Percentiles rank a stretch among this genome's conserved stretches.
Evolutionary conservation across 163 green algal genomes (phyloP).

Genomic region (Scenedesmus sp.): DNA sequence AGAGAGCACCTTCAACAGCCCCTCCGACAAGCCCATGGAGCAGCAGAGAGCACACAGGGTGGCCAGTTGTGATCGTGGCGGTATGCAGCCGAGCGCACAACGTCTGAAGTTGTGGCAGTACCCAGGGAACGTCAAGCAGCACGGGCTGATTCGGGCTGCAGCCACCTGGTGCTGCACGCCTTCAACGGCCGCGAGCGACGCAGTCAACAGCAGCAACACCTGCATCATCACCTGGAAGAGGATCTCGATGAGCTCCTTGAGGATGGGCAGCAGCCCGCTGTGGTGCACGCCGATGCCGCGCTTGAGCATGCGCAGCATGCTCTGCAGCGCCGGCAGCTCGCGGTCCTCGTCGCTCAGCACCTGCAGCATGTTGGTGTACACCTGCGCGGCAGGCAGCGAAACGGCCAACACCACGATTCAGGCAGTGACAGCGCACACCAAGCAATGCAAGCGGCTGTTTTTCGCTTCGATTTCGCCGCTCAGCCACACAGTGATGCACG

Average conservation of each 20-base stretch:
- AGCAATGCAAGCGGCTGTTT: no score
- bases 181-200: no score
- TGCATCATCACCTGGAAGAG: conserved; percentile 80
- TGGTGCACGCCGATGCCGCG: conserved; percentile 95
- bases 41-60: no score
- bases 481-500: no score
- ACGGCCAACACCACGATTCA: not conserved
- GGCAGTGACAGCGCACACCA: not conserved
- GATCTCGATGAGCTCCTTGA: conserved; percentile 98
- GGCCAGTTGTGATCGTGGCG: no score
- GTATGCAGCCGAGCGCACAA: no score
- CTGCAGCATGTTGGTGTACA: conserved; percentile 51
- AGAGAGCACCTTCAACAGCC: conserved; percentile 91
- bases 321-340: conserved; percentile 76
- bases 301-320: conserved; percentile 90
- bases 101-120: no score
- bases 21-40: not conserved
- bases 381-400: not conserved
- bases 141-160: no score
- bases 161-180: not conserved
- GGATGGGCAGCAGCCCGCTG: conserved; percentile 94
- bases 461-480: no score
- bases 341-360: conserved; percentile 76
- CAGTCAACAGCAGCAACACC: conserved; percentile 84
- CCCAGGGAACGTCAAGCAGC: no score